Conservation (phyloP, 176 grass and related monocot genomes). For the Dendrocalamus sinicus region DNA sequence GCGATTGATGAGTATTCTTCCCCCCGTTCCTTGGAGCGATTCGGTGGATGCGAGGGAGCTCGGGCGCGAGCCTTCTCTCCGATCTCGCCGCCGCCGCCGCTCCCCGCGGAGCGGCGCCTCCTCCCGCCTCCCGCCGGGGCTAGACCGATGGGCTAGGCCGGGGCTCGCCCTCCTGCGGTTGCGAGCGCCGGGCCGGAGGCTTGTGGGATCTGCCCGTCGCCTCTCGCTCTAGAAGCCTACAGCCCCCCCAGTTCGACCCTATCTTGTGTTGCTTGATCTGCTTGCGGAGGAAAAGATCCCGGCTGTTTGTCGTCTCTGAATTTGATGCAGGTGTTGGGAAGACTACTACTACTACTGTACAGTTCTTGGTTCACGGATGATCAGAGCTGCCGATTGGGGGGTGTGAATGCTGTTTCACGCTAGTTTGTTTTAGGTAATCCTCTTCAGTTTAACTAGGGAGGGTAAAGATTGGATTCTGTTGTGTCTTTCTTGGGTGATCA, state of each 20-base stretch:
- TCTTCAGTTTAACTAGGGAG: neutral
- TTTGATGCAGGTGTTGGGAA: neutral
- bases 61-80: conserved; percentile 33
- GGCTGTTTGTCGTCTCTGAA: neutral
- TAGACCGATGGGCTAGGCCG: conserved; percentile 50
- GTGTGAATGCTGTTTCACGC: conserved; percentile 16
- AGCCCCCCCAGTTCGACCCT: neutral
- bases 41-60: conserved; percentile 54
- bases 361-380: conserved; percentile 8
- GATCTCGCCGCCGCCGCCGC: conserved; percentile 16
- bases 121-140: conserved; percentile 16
- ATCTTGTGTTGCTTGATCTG: neutral
- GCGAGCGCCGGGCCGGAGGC: conserved; percentile 32
- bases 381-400: neutral
- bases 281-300: neutral
- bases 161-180: neutral
- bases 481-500: neutral
- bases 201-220: conserved; percentile 21
- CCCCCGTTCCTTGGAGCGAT: conserved; percentile 23
- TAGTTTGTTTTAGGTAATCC: neutral
- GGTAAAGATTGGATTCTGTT: conserved; percentile 9
- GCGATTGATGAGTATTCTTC: conserved; percentile 61
- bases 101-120: conserved; percentile 12
- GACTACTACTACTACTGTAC: neutral
- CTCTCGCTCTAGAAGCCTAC: neutral